Base-by-base conservation (phyloP, 768 basidiomycete genomes). In the Mycena galopus region DNA sequence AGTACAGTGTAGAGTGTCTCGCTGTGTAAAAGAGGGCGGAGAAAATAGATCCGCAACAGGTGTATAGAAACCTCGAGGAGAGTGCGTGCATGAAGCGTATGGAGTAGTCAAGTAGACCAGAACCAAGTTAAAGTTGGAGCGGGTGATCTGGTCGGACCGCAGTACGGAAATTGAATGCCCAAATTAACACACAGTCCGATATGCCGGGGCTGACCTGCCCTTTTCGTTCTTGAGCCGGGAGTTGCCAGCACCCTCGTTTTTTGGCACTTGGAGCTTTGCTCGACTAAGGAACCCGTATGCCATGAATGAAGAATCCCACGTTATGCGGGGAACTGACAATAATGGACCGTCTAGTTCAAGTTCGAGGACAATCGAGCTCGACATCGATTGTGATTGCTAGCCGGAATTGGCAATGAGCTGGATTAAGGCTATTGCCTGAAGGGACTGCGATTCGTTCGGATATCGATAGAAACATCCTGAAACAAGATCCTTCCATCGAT, bases 51-150 rank as follows among this genome's bases (percentile, higher is more conserved):
- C 25, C 27, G 65, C 63, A 56, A 51, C 23, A 23, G n/a, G n/a
- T n/a, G n/a, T n/a, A n/a, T n/a, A n/a, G 17, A 56, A 58, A 59
- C 72, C 72, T 65, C 72, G 62, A 57, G 72, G 72, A 55, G 32
- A 4, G 37, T 32, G 67, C 67, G 47, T 73, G 72, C 57, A 64
- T 55, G 14, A 32, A 47, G 57, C 27, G 67, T 56, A 69, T 67
- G 71, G n/a, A 67, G 65, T 55, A 62, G 58, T 25, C 25, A n/a
- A 56, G 61, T 50, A 67, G 61, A 25, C 61, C 37, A 69, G 60
- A 63, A 58, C 44, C 59, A 19, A 58, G 65, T 63, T 67, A 67
- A 72, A 72, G 65, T 67, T 67, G 71, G 65, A 61, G 27, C n/a
- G 10, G 53, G 27, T 58, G 55, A 50, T 58, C 63, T 37, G 27